Percentiles rank a stretch among this genome's conserved stretches.
phyloP scores from a whole-genome alignment of 371 early-diverging fungal species.

The Mucor indicus region DNA sequence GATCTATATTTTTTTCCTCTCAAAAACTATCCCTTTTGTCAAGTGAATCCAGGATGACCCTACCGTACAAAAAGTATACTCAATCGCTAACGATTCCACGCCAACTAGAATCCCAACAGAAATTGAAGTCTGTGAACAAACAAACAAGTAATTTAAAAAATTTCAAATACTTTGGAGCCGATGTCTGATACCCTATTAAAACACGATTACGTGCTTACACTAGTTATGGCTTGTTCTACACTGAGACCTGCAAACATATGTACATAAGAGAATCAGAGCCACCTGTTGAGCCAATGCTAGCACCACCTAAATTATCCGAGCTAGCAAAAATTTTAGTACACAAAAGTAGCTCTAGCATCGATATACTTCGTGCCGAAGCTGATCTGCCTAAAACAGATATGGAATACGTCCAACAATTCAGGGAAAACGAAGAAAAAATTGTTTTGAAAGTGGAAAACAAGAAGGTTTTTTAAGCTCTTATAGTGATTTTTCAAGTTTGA shows the following conservation, averaged over 20 bases:
- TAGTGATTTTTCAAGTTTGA: too few relatives aligned
- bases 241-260: constrained; percentile 15
- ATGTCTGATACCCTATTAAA: constrained; percentile 14
- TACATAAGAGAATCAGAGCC: constrained; percentile 7
- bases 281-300: constrained; percentile 20
- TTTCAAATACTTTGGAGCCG: constrained; percentile 10
- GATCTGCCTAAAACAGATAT: constrained; percentile 17
- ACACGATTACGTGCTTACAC: constrained; percentile 16
- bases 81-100: constrained; percentile 15
- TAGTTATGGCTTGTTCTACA: constrained; percentile 17
- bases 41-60: constrained; percentile 15
- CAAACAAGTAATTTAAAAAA: constrained; percentile 15
- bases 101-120: constrained; percentile 6
- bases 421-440: constrained; percentile 7
- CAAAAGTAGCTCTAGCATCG: constrained; percentile 9
- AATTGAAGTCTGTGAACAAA: constrained; percentile 17
- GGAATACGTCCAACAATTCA: constrained; percentile 17
- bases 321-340: constrained; percentile 12
- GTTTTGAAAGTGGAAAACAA: too few relatives aligned
- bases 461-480: too few relatives aligned
- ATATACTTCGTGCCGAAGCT: constrained; percentile 18
- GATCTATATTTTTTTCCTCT: constrained; percentile 10
- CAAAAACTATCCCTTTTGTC: constrained; percentile 14
- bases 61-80: constrained; percentile 10
- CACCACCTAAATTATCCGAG: constrained; percentile 14